These are phyloP conservation scores for Trematosphaeria pertusa DNA, from an alignment of 2,329 filamentous ascomycete genomes.

Conservation along the genomic window DNA sequence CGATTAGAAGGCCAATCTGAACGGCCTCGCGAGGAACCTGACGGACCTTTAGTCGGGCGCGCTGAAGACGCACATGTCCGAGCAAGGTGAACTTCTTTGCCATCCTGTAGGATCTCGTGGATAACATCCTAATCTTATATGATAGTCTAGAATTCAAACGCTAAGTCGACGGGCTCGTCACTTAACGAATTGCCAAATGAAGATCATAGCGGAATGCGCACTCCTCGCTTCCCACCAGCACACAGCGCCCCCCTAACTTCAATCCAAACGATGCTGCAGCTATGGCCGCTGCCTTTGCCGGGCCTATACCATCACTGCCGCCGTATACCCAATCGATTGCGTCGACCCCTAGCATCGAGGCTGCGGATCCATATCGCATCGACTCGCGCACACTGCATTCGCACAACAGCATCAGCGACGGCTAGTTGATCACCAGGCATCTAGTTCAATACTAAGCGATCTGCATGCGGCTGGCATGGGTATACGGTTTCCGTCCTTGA, in stretches of 20 bases:
- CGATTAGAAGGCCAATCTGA: conserved; percentile 23
- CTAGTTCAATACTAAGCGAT: conserved; percentile 16
- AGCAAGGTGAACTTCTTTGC: conserved; percentile 18
- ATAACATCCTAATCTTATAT: conserved; percentile 1
- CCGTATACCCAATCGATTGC: conserved; percentile 19
- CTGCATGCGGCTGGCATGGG: conserved; percentile 24
- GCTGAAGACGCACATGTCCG: conserved; percentile 20
- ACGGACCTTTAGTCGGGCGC: conserved; percentile 9
- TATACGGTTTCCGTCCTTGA: conserved; percentile 24
- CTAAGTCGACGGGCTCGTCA: conserved; percentile 19
- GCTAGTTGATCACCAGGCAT: conserved; percentile 17
- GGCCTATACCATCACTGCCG: conserved; percentile 19
- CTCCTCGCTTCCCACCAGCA: conserved; percentile 10
- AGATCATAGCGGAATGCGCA: conserved; percentile 9
- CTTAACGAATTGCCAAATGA: conserved; percentile 11
- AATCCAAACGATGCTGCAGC: conserved; percentile 11
- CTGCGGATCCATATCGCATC: conserved; percentile 25
- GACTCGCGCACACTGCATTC: conserved; percentile 20
- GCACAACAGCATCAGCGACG: conserved; percentile 8
- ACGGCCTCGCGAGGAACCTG: conserved; percentile 15
- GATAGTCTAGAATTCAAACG: conserved; percentile 22
- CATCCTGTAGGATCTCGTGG: background rate
- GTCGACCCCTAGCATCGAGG: conserved; percentile 23
- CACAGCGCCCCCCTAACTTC: conserved; percentile 13
- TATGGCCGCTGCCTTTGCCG: conserved; percentile 10